These are phyloP conservation scores for Neophaeococcomyces aloes DNA, from an alignment of 2,329 filamentous ascomycete genomes.

Conservation along the genomic window DNA sequence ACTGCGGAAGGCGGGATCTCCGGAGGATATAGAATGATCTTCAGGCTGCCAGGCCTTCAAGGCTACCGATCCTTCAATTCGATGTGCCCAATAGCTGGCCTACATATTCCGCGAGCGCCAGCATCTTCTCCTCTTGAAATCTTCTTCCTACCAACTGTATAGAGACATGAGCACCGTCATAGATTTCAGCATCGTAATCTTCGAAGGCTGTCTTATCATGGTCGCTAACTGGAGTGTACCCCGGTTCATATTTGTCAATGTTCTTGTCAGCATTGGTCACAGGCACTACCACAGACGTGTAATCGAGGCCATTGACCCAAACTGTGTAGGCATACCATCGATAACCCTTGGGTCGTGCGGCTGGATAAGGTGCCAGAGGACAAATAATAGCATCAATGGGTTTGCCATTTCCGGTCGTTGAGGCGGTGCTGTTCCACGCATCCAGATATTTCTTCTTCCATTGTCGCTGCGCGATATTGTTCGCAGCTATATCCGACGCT, in stretches of 20 bases:
- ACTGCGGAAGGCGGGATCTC: too few relatives aligned
- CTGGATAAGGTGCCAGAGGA: slow-evolving; percentile 16
- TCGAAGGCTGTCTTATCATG: slow-evolving; percentile 40
- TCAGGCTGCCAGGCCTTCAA: too few relatives aligned
- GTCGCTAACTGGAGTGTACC: slow-evolving; percentile 15
- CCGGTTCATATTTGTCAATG: slow-evolving; percentile 28
- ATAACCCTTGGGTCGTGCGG: slow-evolving; percentile 42
- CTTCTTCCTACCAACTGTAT: slow-evolving; percentile 45
- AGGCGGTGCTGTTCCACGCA: slow-evolving; percentile 36
- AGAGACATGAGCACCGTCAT: slow-evolving; percentile 40
- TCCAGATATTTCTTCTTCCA: slow-evolving; percentile 34
- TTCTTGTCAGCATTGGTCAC: slow-evolving; percentile 37
- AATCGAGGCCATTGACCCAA: slow-evolving; percentile 61
- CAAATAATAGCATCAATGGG: slow-evolving; percentile 51
- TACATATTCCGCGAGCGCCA: too few relatives aligned
- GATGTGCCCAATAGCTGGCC: too few relatives aligned
- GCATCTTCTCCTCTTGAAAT: slow-evolving; percentile 46
- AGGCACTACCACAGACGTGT: slow-evolving; percentile 53
- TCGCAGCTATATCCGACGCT: too few relatives aligned
- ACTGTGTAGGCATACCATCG: slow-evolving; percentile 56
- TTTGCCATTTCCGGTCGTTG: slow-evolving; percentile 29
- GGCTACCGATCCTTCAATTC: too few relatives aligned
- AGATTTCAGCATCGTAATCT: slow-evolving; percentile 36
- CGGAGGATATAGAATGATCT: too few relatives aligned
- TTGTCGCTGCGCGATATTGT: too few relatives aligned